Evolutionary conservation across 1,284 basidiomycete genomes (phyloP), one percentile per base, ranked within the genome.

Genomic region (Tylopilus sp.): DNA sequence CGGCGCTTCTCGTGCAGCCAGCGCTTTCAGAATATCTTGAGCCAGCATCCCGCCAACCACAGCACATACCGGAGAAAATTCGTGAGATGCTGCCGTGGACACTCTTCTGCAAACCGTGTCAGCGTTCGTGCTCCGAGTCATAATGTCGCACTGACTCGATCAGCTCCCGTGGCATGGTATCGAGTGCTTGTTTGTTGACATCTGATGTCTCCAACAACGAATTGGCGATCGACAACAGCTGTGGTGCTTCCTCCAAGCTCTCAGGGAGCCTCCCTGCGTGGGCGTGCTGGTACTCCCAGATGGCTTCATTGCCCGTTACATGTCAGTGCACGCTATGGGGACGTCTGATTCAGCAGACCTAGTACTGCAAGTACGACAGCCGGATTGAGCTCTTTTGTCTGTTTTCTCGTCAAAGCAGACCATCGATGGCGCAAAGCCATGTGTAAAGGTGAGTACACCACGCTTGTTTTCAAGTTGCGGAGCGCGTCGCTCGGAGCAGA

Each of bases 21-120:
- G 74, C 0, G 90, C 84, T 67, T 97, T 96, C 38, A 99, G 75
- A 44, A 98, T 86, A 66, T 98, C 96, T 69, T 99, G 97, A 2
- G 87, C 94, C 13, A 98, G 72, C 67, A 98, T 80, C 13, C 97
- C 97, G 26, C 97, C 96, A 38, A 99, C 75, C 26, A 99, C 87
- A 1, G 94, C 94, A 64, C 93, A 87, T 4, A 94, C 83, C 2
- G 94, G 89, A 4, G 90, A 84, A 73, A 96, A 89, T 64, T 96
- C 89, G 65, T 88, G 82, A n/a, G 73, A 70, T 13, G 92, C 86
- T n/a, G 87, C 86, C 15, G 72, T 74, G 11, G 84, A 73, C 40
- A 89, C 58, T 37, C 81, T 73, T 49, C 87, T 88, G 55, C 42
- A 40, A 52, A 38, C 35, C 16, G 34, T 46, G 43, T 59, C 41